phyloP scores from a whole-genome alignment of 2,329 filamentous ascomycete species.

The Allantophomopsis cytisporea region DNA sequence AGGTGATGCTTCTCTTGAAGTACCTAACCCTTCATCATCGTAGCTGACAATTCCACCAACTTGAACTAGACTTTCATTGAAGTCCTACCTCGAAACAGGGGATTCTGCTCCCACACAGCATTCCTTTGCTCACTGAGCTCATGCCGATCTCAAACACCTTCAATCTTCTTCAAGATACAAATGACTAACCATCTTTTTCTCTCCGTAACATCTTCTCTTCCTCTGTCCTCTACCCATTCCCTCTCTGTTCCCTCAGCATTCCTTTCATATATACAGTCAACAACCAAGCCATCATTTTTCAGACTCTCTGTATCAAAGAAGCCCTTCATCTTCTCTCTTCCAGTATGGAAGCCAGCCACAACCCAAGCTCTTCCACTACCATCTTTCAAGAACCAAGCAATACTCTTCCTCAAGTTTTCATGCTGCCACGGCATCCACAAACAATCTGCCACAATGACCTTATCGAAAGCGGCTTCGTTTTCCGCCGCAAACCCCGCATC shows the following conservation, averaged over 20 bases:
- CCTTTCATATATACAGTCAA: conserved; percentile 56
- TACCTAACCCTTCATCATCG: no score
- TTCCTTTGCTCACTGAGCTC: no score
- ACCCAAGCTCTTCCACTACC: conserved; percentile 40
- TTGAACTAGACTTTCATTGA: no score
- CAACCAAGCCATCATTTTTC: conserved; percentile 31
- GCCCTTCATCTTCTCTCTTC: conserved; percentile 45
- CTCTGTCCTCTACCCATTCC: conserved; percentile 45
- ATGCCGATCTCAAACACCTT: no score
- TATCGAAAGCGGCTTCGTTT: conserved; percentile 30
- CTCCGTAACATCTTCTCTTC: conserved; percentile 43
- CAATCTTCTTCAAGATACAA: conserved; percentile 28
- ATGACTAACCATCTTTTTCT: conserved; percentile 62
- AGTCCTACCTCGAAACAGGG: no score
- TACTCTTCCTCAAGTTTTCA: conserved; percentile 46
- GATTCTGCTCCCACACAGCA: no score
- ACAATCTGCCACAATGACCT: conserved; percentile 58
- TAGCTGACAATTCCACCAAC: no score
- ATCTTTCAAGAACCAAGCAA: conserved; percentile 43
- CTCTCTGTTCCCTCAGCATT: conserved; percentile 51
- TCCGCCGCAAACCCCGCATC: conserved; percentile 1
- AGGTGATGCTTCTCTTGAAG: no score
- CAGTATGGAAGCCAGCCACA: conserved; percentile 63
- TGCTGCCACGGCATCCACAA: conserved; percentile 67
- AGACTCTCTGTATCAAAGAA: conserved; percentile 39